phyloP scores from a whole-genome alignment of 2,329 filamentous ascomycete genomes.

The Sarocladiaceae sp. region DNA sequence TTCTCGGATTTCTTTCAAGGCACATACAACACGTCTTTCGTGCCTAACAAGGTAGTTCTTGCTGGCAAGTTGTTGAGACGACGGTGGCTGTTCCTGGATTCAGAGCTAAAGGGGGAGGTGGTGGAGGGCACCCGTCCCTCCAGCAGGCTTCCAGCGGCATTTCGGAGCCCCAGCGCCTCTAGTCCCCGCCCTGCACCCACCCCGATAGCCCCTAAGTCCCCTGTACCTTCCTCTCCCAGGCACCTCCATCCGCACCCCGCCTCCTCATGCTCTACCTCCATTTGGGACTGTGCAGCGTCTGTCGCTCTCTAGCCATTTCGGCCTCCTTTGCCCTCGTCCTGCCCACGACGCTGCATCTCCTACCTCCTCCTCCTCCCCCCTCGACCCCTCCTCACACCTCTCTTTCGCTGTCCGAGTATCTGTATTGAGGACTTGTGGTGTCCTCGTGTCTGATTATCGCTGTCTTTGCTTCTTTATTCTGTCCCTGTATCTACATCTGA shows the following conservation, averaged over 20 bases:
- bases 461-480: background rate
- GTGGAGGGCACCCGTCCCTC: background rate
- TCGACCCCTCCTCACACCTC: slow-evolving; percentile 1
- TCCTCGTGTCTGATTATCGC: slow-evolving; percentile 8
- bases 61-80: too few species aligned
- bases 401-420: slow-evolving; percentile 5
- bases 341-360: slow-evolving; percentile 1
- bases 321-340: slow-evolving; percentile 8
- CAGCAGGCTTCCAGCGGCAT: background rate
- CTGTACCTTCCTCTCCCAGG: slow-evolving; percentile 5
- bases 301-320: background rate
- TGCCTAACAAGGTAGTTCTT: too few species aligned
- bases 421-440: background rate
- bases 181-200: background rate
- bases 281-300: background rate
- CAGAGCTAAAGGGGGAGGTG: background rate
- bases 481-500: background rate
- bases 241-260: background rate
- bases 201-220: background rate
- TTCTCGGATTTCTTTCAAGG: too few species aligned
- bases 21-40: too few species aligned
- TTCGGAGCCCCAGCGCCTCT: background rate
- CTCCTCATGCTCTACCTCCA: background rate
- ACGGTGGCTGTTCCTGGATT: slow-evolving; percentile 5
- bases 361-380: slow-evolving; percentile 1